Percentiles rank a stretch among this genome's conserved stretches.
Conservation (phyloP, 129 eudicot genomes). For the Flaveria robusta region DNA sequence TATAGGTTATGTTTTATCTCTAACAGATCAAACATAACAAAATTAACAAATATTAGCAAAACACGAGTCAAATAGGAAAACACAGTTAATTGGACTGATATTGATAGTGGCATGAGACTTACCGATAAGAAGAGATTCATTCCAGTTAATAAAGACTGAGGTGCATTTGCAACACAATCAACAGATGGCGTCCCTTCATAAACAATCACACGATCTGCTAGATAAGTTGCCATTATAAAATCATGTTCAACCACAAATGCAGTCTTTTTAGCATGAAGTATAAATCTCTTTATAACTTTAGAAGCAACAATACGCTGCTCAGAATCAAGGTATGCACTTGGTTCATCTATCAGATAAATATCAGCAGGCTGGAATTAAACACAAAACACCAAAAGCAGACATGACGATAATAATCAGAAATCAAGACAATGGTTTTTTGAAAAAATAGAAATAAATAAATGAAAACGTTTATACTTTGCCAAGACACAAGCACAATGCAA, state of each 20-base stretch:
- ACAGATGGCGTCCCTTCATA: conserved; percentile 77
- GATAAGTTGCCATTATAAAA: conserved; percentile 87
- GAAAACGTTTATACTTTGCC: conserved; percentile 60
- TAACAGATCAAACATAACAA: not conserved
- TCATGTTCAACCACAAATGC: conserved; percentile 95
- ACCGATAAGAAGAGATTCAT: conserved; percentile 90
- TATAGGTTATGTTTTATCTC: not conserved
- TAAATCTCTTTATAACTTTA: conserved; percentile 85
- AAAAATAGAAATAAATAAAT: not conserved
- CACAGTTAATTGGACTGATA: not conserved
- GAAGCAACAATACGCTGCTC: conserved; percentile 95
- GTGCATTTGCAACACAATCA: conserved; percentile 78
- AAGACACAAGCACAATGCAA: conserved; percentile 79
- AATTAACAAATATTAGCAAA: not conserved
- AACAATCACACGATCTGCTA: conserved; percentile 87
- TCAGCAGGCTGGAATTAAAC: conserved; percentile 86
- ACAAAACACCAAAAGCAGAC: conserved; percentile 20
- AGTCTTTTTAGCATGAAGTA: conserved; percentile 76
- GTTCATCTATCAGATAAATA: conserved; percentile 85
- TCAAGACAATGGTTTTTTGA: not conserved
- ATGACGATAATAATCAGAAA: not conserved
- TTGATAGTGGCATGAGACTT: conserved; percentile 29
- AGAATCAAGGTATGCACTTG: conserved; percentile 84
- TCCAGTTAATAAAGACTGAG: conserved; percentile 81
- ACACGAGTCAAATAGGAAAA: not conserved